These are phyloP conservation scores for Dendrothele bispora DNA, from an alignment of 768 basidiomycete genomes.

Conservation along the genomic window DNA sequence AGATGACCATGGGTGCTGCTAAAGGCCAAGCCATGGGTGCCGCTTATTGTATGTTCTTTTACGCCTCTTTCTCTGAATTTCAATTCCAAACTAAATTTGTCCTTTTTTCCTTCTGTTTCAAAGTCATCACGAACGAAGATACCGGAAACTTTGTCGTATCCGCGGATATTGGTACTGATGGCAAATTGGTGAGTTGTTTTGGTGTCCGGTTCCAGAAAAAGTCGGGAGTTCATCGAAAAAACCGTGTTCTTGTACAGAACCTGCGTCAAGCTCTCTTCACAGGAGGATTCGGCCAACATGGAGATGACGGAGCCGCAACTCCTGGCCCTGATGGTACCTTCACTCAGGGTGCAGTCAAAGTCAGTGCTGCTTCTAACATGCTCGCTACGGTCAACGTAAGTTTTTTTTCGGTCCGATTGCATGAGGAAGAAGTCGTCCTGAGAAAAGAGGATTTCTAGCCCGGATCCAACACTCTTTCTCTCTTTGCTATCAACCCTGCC, in stretches of 20 bases:
- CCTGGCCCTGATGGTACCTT: constrained; percentile 24
- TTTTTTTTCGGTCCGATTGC: background rate
- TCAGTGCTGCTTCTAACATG: constrained; percentile 10
- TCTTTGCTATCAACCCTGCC: constrained; percentile 32
- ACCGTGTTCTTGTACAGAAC: constrained; percentile 4
- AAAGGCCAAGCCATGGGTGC: constrained; percentile 12
- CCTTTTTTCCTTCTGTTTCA: no score
- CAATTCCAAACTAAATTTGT: constrained; percentile 13
- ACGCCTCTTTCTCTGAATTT: background rate
- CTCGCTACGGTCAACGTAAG: constrained; percentile 22
- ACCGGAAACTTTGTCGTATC: constrained; percentile 31
- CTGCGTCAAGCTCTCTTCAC: constrained; percentile 13
- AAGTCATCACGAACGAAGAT: constrained; percentile 36
- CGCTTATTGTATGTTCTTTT: constrained; percentile 20
- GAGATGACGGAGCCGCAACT: constrained; percentile 12
- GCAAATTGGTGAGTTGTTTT: constrained; percentile 22
- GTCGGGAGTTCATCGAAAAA: no score
- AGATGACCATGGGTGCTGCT: constrained; percentile 1
- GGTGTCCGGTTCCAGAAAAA: no score
- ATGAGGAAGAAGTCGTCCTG: background rate
- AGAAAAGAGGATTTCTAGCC: constrained; percentile 21
- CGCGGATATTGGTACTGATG: constrained; percentile 28
- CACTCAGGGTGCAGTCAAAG: constrained; percentile 24
- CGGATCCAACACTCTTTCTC: constrained; percentile 37
- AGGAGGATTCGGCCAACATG: constrained; percentile 22